Percentiles rank a stretch among this genome's conserved stretches.
These are phyloP conservation scores for Omphalea diandra DNA, from an alignment of 441 rosid species.

Conservation along the genomic window DNA sequence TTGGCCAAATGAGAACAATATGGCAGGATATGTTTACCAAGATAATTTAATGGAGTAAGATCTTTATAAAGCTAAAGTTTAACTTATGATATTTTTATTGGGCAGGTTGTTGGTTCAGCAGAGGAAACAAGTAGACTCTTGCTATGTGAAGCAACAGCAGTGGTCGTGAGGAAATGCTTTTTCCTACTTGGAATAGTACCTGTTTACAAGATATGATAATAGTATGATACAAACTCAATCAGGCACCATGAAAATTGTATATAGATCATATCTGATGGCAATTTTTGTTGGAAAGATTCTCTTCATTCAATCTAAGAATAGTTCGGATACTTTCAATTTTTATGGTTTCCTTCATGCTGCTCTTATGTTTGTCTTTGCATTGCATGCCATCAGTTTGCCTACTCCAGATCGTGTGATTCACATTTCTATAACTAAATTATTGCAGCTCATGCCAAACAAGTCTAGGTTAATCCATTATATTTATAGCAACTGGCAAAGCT, in stretches of 20 bases:
- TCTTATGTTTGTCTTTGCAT: too few species aligned
- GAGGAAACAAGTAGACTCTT: conserved; percentile 81
- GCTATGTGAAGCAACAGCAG: conserved; percentile 78
- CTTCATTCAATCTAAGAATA: too few species aligned
- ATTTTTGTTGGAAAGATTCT: too few species aligned
- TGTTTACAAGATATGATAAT: conserved; percentile 69
- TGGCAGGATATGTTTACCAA: too few species aligned
- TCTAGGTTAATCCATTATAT: too few species aligned
- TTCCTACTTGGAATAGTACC: conserved; percentile 73
- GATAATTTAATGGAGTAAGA: background rate
- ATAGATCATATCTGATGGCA: background rate
- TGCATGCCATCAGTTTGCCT: too few species aligned
- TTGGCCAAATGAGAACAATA: background rate
- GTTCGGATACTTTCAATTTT: too few species aligned
- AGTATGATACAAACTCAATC: background rate
- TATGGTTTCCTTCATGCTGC: too few species aligned
- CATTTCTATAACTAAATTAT: too few species aligned
- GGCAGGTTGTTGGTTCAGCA: conserved; percentile 70
- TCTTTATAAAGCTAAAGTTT: background rate
- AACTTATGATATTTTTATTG: conserved; percentile 2
- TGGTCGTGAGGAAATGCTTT: conserved; percentile 80
- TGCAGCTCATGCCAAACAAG: too few species aligned
- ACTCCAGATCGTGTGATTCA: too few species aligned
- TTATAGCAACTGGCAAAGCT: too few species aligned
- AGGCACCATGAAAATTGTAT: background rate